phyloP scores from a whole-genome alignment of 208 protist species.

The Trypanosoma scelopori region DNA sequence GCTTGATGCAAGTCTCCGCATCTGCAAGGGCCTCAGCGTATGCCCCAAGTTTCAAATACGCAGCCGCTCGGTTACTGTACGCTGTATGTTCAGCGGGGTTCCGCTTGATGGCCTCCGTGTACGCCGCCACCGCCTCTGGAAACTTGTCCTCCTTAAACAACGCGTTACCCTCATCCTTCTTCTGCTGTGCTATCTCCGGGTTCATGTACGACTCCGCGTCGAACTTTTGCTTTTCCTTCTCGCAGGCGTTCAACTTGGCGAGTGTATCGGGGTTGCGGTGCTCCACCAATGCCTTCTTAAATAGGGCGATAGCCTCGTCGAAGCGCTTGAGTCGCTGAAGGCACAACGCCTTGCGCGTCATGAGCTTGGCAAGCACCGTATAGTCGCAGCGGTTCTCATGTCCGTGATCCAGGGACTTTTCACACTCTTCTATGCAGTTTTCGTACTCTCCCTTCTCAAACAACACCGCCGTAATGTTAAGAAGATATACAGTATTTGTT shows the following conservation, averaged over 20 bases:
- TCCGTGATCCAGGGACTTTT: slow-evolving; percentile 88
- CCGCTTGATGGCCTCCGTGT: slow-evolving; percentile 93
- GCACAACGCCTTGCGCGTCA: slow-evolving; percentile 89
- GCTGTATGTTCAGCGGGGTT: slow-evolving; percentile 93
- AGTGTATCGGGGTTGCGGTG: slow-evolving; percentile 92
- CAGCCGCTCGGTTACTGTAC: slow-evolving; percentile 95
- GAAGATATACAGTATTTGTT: slow-evolving; percentile 86
- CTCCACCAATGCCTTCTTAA: slow-evolving; percentile 91
- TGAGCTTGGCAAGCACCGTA: slow-evolving; percentile 89
- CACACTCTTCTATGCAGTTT: slow-evolving; percentile 88
- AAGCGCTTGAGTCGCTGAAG: slow-evolving; percentile 84
- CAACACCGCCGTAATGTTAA: slow-evolving; percentile 92
- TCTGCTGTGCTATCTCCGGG: slow-evolving; percentile 85
- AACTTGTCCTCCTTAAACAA: slow-evolving; percentile 96
- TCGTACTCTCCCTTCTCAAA: slow-evolving; percentile 95
- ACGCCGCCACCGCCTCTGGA: slow-evolving; percentile 92
- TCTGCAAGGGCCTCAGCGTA: slow-evolving; percentile 94
- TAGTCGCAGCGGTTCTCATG: slow-evolving; percentile 91
- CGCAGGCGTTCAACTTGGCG: slow-evolving; percentile 84
- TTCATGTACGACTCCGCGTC: slow-evolving; percentile 92
- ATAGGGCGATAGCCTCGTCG: slow-evolving; percentile 86
- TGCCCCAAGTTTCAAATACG: slow-evolving; percentile 96
- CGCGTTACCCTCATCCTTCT: slow-evolving; percentile 94
- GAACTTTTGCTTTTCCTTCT: slow-evolving; percentile 89
- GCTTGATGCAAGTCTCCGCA: slow-evolving; percentile 93